Conservation (phyloP, 2,329 filamentous ascomycete genomes). For the Cladophialophora psammophila region DNA sequence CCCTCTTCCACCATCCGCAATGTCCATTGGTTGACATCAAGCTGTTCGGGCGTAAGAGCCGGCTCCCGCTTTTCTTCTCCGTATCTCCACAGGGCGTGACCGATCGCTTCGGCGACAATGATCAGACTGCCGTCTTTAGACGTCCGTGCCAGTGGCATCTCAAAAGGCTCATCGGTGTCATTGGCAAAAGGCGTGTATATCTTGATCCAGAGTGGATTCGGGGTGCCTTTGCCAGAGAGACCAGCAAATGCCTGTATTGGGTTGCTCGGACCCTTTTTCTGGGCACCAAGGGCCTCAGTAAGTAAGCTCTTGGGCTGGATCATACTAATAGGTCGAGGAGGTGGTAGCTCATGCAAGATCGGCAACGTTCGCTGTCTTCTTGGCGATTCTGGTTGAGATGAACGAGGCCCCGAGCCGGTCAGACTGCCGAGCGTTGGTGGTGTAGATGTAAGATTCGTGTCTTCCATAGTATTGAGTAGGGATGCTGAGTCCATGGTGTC, state of each 20-base stretch:
- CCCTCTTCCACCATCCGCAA: constrained; percentile 73
- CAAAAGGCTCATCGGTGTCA: constrained; percentile 62
- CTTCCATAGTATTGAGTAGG: constrained; percentile 60
- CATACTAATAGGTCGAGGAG: constrained; percentile 67
- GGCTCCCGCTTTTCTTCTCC: constrained; percentile 65
- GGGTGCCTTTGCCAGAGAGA: constrained; percentile 67
- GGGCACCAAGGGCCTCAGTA: constrained; percentile 64
- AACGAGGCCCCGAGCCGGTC: constrained; percentile 39
- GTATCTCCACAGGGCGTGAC: constrained; percentile 68
- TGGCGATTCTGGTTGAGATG: constrained; percentile 54
- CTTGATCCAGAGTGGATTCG: constrained; percentile 68
- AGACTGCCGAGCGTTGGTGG: constrained; percentile 55
- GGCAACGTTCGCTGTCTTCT: constrained; percentile 57
- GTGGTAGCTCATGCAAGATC: constrained; percentile 65
- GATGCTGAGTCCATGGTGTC: constrained; percentile 64
- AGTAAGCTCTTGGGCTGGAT: constrained; percentile 64
- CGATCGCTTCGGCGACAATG: constrained; percentile 69
- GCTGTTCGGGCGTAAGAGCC: constrained; percentile 58
- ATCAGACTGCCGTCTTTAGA: constrained; percentile 62
- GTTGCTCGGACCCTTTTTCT: constrained; percentile 64
- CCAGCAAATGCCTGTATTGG: constrained; percentile 67
- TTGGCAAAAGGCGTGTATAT: constrained; percentile 68
- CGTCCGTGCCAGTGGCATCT: constrained; percentile 64
- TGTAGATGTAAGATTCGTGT: constrained; percentile 52
- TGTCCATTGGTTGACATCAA: constrained; percentile 69